These are phyloP conservation scores for Irpex sp. DNA, from an alignment of 1,284 basidiomycete species.

Conservation along the genomic window DNA sequence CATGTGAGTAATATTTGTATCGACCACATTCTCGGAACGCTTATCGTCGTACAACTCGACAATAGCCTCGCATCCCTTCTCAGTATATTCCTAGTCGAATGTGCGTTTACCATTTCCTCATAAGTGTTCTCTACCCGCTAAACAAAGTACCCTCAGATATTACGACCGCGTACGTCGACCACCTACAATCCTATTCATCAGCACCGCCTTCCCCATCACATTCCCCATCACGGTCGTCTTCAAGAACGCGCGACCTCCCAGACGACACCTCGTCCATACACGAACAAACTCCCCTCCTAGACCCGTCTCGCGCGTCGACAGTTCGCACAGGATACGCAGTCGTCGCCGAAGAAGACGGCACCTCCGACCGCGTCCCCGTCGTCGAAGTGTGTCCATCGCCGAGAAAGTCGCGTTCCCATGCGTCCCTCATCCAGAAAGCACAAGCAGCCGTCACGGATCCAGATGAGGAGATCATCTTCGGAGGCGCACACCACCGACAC, in stretches of 20 bases:
- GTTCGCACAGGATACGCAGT: background rate
- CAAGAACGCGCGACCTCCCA: conserved; percentile 1
- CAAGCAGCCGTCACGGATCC: conserved; percentile 1
- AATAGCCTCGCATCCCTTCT: conserved; percentile 59
- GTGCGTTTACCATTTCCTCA: conserved; percentile 34
- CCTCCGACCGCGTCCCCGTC: conserved; percentile 5
- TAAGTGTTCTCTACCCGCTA: background rate
- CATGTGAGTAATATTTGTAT: conserved; percentile 48
- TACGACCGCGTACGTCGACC: conserved; percentile 70
- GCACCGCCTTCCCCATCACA: conserved; percentile 37
- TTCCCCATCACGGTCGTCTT: conserved; percentile 11
- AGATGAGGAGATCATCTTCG: conserved; percentile 19
- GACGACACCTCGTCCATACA: background rate
- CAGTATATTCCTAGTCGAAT: conserved; percentile 73
- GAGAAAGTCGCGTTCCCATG: background rate
- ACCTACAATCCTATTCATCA: conserved; percentile 57
- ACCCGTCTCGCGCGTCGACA: background rate
- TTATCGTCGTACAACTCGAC: background rate
- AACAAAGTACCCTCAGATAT: conserved; percentile 39
- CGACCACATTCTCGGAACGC: background rate
- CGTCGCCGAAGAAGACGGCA: background rate
- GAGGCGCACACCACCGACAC: conserved; percentile 41
- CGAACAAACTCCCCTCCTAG: conserved; percentile 13
- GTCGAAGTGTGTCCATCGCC: conserved; percentile 1
- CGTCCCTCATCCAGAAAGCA: conserved; percentile 3